Base-by-base conservation (phyloP, 2,329 filamentous ascomycete species). In the Diaporthe citri region DNA sequence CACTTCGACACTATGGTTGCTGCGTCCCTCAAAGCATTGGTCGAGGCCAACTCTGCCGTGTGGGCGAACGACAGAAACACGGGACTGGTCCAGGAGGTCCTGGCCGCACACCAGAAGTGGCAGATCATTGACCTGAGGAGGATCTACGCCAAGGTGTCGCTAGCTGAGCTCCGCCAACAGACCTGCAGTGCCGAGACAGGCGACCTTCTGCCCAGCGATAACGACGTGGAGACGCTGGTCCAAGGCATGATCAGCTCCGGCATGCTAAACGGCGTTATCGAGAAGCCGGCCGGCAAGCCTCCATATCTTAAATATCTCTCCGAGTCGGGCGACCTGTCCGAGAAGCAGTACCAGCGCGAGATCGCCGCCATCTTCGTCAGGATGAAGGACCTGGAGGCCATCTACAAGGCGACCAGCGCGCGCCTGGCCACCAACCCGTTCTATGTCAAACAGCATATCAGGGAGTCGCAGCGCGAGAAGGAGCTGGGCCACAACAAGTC, bases 21-120 rank as follows among this genome's bases (percentile, higher is more conserved):
- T 12, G 84, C 86, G 12, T 89, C 89, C 75, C 87, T 97, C 43
- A 89, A 89, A 79, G 86, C 88, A 4, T 93, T 95, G 79, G 87
- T 91, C 13, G 89, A 93, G 46, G 48, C 62, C 28, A 77, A 92
- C 48, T 74, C 76, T 2, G 81, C 85, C 22, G 83, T 91, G 28
- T 97, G 94, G 93, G 82, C 85, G 51, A 87, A 90, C 78, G 95
- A 98, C 79, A 90, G 90, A 62, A 98, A 97, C 80, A 83, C 85
- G 5, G 90, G 92, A 4, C 89, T 98, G 20, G 87, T 97, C 17
- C 85, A 87, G 6, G 91, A 95, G 81, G 92, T 96, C 15, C 82
- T 93, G 52, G 86, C 89, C 28, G 91, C 93, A 13, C 94, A 96
- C 81, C 91, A 94, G 78, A 91, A 92, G 79, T 95, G 93, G 86